phyloP scores from a whole-genome alignment of 1,284 basidiomycete genomes.

The Leccinum pachyderme region DNA sequence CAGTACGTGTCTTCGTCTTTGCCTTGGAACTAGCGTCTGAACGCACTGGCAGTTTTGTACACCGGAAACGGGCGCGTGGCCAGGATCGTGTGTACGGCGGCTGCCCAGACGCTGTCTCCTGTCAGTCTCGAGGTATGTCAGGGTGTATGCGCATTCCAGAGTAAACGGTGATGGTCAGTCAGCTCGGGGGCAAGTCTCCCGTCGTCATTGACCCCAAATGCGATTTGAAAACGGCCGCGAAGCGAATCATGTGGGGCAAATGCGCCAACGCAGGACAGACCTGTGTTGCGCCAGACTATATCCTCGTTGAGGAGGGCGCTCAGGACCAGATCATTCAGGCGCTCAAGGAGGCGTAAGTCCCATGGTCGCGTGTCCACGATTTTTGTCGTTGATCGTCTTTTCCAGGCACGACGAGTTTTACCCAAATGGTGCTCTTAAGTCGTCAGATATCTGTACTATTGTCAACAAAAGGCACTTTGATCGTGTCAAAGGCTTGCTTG shows the following conservation, averaged over 20 bases:
- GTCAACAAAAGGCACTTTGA: slow-evolving; percentile 54
- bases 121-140: slow-evolving; percentile 68
- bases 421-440: slow-evolving; percentile 47
- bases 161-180: not conserved
- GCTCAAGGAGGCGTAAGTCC: slow-evolving; percentile 56
- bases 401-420: slow-evolving; percentile 52
- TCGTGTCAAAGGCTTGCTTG: slow-evolving; percentile 63
- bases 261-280: slow-evolving; percentile 74
- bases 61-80: slow-evolving; percentile 74
- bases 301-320: slow-evolving; percentile 64
- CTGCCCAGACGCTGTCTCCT: slow-evolving; percentile 85
- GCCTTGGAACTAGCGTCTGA: not conserved
- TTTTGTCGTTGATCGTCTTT: not conserved
- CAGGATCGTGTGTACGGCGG: slow-evolving; percentile 77
- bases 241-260: slow-evolving; percentile 80
- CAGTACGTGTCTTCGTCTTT: slow-evolving; percentile 47
- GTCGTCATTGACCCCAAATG: slow-evolving; percentile 73
- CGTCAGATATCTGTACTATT: slow-evolving; percentile 48
- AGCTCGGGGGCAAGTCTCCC: slow-evolving; percentile 68
- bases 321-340: slow-evolving; percentile 65
- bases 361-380: slow-evolving; percentile 2
- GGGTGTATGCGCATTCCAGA: not conserved
- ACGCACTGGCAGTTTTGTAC: slow-evolving; percentile 43
- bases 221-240: slow-evolving; percentile 58
- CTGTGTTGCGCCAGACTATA: slow-evolving; percentile 77